Evolutionary conservation across 2,329 filamentous ascomycete species (phyloP).

Genomic region (Coniella vitis): DNA sequence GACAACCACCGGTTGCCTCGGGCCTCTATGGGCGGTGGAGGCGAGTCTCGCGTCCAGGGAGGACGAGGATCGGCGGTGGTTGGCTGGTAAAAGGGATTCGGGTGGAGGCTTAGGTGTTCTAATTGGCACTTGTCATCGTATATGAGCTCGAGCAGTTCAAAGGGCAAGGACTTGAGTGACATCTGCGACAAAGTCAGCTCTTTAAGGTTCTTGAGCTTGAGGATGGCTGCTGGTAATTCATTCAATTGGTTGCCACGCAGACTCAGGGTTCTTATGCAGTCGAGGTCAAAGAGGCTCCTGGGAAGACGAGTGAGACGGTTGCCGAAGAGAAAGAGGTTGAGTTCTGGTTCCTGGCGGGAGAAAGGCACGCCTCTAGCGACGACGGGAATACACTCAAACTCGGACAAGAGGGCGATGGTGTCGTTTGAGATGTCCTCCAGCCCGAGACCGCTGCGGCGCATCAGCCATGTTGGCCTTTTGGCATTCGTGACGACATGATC

Average conservation of each 20-base stretch:
- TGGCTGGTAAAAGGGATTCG: conserved; percentile 53
- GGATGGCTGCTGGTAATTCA: conserved; percentile 54
- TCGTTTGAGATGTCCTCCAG: conserved; percentile 49
- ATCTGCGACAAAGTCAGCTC: conserved; percentile 64
- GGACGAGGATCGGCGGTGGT: conserved; percentile 5
- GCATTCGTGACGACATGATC: neutral
- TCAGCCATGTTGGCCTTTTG: neutral
- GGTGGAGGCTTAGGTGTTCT: conserved; percentile 47
- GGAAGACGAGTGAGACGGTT: conserved; percentile 54
- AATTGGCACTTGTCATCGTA: conserved; percentile 34
- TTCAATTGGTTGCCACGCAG: conserved; percentile 57
- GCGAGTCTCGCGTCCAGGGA: conserved; percentile 8
- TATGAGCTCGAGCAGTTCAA: conserved; percentile 54
- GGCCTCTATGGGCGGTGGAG: conserved; percentile 1
- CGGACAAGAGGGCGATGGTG: conserved; percentile 49
- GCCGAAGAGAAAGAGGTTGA: conserved; percentile 55
- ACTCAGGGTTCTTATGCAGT: conserved; percentile 57
- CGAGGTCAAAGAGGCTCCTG: conserved; percentile 52
- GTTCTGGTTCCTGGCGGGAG: conserved; percentile 47
- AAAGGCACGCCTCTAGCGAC: conserved; percentile 53
- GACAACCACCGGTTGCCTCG: conserved; percentile 10
- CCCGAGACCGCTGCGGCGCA: conserved; percentile 31
- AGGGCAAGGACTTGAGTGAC: conserved; percentile 51
- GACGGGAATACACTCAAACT: conserved; percentile 46
- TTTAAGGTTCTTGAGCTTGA: conserved; percentile 48